These are phyloP conservation scores for Pythium dissotocum DNA, from an alignment of 352 stramenopile genomes.

Conservation along the genomic window DNA sequence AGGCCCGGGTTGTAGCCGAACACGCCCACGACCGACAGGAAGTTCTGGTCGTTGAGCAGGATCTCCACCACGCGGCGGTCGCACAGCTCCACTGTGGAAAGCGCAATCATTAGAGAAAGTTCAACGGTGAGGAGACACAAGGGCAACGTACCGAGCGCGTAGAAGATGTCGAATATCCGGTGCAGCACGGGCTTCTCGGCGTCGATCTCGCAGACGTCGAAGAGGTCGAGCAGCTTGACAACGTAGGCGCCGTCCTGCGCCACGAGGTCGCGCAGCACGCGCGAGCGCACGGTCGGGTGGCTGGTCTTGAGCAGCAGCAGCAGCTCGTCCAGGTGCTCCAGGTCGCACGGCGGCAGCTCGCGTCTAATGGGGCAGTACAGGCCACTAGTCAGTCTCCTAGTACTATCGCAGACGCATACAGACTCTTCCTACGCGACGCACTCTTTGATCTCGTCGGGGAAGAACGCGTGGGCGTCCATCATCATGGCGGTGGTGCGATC, in stretches of 20 bases:
- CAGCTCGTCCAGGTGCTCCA: slow-evolving; percentile 69
- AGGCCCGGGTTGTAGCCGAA: slow-evolving; percentile 80
- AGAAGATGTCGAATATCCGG: slow-evolving; percentile 78
- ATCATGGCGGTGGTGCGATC: slow-evolving; percentile 6
- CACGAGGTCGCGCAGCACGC: slow-evolving; percentile 48
- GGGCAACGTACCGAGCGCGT: slow-evolving; percentile 47
- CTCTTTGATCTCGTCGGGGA: slow-evolving; percentile 56
- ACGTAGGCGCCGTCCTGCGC: slow-evolving; percentile 68
- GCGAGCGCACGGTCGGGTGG: slow-evolving; percentile 53
- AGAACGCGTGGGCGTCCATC: slow-evolving; percentile 37
- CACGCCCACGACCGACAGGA: slow-evolving; percentile 79
- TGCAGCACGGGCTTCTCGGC: slow-evolving; percentile 59
- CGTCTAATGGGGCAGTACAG: slow-evolving; percentile 26
- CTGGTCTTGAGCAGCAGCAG: slow-evolving; percentile 59
- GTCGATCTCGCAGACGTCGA: slow-evolving; percentile 70
- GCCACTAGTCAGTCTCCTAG: slow-evolving; percentile 7
- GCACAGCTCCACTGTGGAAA: slow-evolving; percentile 67
- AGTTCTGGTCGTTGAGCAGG: slow-evolving; percentile 73
- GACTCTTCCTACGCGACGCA: slow-evolving; percentile 25
- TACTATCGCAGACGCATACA: background rate
- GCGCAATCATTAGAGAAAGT: slow-evolving; percentile 11
- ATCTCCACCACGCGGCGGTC: slow-evolving; percentile 68
- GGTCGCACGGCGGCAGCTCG: slow-evolving; percentile 62
- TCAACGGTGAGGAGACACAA: background rate
- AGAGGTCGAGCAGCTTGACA: slow-evolving; percentile 71